phyloP scores from a whole-genome alignment of 139 green algal genomes.

The Chlamydomonas sp. region DNA sequence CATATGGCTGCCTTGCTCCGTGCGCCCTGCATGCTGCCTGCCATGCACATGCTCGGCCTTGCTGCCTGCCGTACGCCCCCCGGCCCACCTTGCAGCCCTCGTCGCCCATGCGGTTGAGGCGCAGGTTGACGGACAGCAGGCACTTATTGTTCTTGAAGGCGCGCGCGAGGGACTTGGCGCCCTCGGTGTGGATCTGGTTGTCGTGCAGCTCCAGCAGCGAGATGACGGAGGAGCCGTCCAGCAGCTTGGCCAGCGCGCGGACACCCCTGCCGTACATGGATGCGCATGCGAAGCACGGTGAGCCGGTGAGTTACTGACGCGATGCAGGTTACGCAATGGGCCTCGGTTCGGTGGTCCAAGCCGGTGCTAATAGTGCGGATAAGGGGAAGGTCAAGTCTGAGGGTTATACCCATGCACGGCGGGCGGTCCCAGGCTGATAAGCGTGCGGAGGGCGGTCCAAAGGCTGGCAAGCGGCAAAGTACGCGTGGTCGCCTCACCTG shows the following conservation, averaged over 20 bases:
- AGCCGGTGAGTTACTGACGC: too few species aligned
- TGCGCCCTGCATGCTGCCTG: not conserved
- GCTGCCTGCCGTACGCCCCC: slow-evolving; percentile 42
- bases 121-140: slow-evolving; percentile 66
- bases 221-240: slow-evolving; percentile 72
- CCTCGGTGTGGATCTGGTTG: slow-evolving; percentile 82
- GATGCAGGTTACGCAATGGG: too few species aligned
- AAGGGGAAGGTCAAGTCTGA: too few species aligned
- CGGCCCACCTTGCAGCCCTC: slow-evolving; percentile 60
- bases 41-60: slow-evolving; percentile 1
- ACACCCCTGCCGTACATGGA: slow-evolving; percentile 54
- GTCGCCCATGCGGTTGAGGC: slow-evolving; percentile 82
- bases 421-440: too few species aligned
- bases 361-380: too few species aligned
- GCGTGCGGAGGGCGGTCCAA: too few species aligned
- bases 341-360: too few species aligned
- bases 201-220: slow-evolving; percentile 71
- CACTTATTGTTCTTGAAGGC: slow-evolving; percentile 27
- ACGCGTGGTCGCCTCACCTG: not conserved
- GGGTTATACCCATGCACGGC: too few species aligned
- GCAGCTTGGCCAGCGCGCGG: slow-evolving; percentile 78
- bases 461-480: too few species aligned
- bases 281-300: not conserved
- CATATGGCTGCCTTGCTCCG: too few species aligned
- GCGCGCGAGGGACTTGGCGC: slow-evolving; percentile 73